Evolutionary conservation across 2,329 filamentous ascomycete genomes (phyloP).

Genomic region (Cryphonectria radicalis): DNA sequence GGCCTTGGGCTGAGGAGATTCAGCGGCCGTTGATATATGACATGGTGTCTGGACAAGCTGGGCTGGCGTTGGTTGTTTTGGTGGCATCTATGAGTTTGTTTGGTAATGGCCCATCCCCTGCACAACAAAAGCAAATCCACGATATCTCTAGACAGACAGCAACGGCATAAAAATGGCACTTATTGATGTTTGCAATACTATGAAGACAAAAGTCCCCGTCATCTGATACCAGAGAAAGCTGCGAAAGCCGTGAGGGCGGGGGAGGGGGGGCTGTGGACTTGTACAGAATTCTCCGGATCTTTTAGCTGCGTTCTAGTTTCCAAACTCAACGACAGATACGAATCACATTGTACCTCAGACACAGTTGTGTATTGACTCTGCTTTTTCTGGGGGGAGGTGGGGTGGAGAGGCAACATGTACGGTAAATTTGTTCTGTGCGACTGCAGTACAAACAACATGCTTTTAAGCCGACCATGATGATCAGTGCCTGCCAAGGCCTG

Average conservation of each 20-base stretch:
- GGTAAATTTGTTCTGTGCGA: not conserved
- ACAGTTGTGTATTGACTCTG: too few species aligned
- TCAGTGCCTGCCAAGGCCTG: too few species aligned
- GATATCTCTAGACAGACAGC: constrained; percentile 22
- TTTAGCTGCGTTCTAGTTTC: too few species aligned
- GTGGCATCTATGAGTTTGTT: constrained; percentile 17
- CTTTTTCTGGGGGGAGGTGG: too few species aligned
- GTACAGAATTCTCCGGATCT: not conserved
- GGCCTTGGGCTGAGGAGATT: not conserved
- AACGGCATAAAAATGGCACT: constrained; percentile 8
- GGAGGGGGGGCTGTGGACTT: not conserved
- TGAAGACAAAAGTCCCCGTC: not conserved
- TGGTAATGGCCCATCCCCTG: constrained; percentile 15
- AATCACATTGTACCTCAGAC: too few species aligned
- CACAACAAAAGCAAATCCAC: constrained; percentile 18
- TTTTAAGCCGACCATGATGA: too few species aligned
- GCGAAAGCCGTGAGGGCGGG: not conserved
- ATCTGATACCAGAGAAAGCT: not conserved
- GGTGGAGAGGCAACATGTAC: not conserved
- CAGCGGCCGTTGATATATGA: constrained; percentile 1
- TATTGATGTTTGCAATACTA: not conserved
- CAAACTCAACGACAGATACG: too few species aligned
- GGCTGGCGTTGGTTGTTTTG: not conserved
- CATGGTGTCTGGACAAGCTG: not conserved
- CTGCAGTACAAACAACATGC: too few species aligned